These are phyloP conservation scores for Periglandula ipomoeae DNA, from an alignment of 2,329 filamentous ascomycete genomes.

Conservation along the genomic window DNA sequence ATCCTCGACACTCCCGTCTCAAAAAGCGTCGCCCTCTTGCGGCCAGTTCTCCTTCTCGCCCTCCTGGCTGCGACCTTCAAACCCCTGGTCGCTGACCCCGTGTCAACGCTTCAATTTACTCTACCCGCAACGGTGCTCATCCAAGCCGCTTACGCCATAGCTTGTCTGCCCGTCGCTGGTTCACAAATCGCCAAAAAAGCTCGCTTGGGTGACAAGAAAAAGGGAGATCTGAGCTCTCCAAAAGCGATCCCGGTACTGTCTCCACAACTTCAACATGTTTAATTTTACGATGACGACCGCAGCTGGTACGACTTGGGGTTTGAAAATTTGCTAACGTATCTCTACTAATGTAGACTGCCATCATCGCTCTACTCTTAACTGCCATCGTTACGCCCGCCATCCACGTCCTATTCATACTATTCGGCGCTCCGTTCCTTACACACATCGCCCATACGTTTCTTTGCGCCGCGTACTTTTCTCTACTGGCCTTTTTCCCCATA, in stretches of 20 bases:
- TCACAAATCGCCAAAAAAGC: slow-evolving; percentile 37
- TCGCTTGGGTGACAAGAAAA: slow-evolving; percentile 47
- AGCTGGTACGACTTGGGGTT: too few species aligned
- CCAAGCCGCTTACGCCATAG: slow-evolving; percentile 53
- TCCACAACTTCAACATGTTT: background rate
- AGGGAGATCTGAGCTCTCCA: slow-evolving; percentile 32
- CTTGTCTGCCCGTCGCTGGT: slow-evolving; percentile 55
- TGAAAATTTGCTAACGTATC: background rate
- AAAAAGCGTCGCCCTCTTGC: slow-evolving; percentile 51
- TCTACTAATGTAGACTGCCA: slow-evolving; percentile 27
- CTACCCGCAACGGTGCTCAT: slow-evolving; percentile 54
- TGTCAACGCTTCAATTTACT: slow-evolving; percentile 49
- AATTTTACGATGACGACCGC: too few species aligned
- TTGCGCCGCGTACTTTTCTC: slow-evolving; percentile 69
- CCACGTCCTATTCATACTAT: slow-evolving; percentile 64
- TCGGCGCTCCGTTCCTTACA: slow-evolving; percentile 82
- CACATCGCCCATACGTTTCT: slow-evolving; percentile 72
- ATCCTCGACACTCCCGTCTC: slow-evolving; percentile 28
- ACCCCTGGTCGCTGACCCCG: slow-evolving; percentile 60
- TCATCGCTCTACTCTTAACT: slow-evolving; percentile 48
- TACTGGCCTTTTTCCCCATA: slow-evolving; percentile 70
- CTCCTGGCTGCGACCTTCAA: slow-evolving; percentile 56
- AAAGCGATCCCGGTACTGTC: slow-evolving; percentile 37
- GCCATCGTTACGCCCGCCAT: slow-evolving; percentile 58
- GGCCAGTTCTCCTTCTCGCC: slow-evolving; percentile 58